Base-by-base conservation (phyloP, 2,329 filamentous ascomycete species). In the Venturia aucupariae region DNA sequence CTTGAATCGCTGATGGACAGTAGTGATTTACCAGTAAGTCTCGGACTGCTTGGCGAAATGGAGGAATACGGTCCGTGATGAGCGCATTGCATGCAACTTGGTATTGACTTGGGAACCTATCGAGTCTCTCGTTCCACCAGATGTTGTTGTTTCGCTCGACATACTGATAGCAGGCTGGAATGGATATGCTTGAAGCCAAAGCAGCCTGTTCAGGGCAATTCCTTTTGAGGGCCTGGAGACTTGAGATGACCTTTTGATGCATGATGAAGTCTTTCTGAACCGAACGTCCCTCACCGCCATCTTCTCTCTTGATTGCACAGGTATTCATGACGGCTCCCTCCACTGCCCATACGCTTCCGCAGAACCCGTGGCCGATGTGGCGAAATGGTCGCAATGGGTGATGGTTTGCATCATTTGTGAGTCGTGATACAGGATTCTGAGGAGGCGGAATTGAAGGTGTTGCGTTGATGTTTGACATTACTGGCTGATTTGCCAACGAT, bases 81-180 rank as follows among this genome's bases (percentile, higher is more conserved):
- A 78, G 71, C 6, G 71, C 67, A 61, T 77, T 76, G 68, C 74
- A 77, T 30, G 71, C 70, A 3, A 67, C 61, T 59, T 72, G 74
- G 4, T 66, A 67, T 5, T 54, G n/a, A 35, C 27, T 44, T 19
- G 70, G 73, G 61, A 76, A 77, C 7, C 59, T 65, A 4, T 39
- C 42, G 24, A 66, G 35, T 39, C 65, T 60, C 30, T 64, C 41
- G 15, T 41, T 27, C 67, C 67, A 68, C 62, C 64, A 68, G 13
- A 39, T 24, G 11, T 61, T n/a, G 41, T 68, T 62, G n/a, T 54
- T 48, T 24, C 19, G 32, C n/a, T 24, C 19, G 35, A 44, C 27
- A 42, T 27, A 15, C 8, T 42, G 30, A 44, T 59, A 27, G 54
- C 48, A 27, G 35, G 27, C 19, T 15, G 44, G 19, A 42, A 64